phyloP scores from a whole-genome alignment of 2,329 filamentous ascomycete genomes.

The Myrmaecium sp. region DNA sequence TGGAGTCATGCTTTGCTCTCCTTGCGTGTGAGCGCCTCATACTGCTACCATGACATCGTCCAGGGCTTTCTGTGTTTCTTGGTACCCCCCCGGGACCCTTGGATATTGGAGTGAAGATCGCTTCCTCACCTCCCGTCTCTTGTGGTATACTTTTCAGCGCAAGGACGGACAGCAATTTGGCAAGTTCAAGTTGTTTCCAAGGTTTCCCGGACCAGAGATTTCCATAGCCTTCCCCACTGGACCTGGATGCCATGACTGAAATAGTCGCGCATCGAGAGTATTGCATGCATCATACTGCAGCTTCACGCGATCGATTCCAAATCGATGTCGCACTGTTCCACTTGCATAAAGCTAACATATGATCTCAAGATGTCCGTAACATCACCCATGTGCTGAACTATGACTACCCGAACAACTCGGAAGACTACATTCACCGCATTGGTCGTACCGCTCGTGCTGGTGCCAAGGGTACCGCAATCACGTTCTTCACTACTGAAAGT shows the following conservation, averaged over 20 bases:
- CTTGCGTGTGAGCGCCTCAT: constrained; percentile 61
- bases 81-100: constrained; percentile 79
- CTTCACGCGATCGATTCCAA: constrained; percentile 42
- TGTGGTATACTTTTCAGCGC: constrained; percentile 49
- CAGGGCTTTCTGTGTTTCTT: constrained; percentile 70
- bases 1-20: constrained; percentile 74
- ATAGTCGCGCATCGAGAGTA: constrained; percentile 37
- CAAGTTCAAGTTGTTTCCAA: constrained; percentile 60
- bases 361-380: constrained; percentile 93
- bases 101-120: constrained; percentile 59
- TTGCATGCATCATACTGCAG: constrained; percentile 36
- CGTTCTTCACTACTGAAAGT: constrained; percentile 99
- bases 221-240: constrained; percentile 31
- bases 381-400: constrained; percentile 99
- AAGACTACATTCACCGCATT: constrained; percentile 54
- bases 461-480: constrained; percentile 89
- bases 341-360: constrained; percentile 53
- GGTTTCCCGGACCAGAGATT: constrained; percentile 49
- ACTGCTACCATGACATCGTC: constrained; percentile 81
- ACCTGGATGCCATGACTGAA: constrained; percentile 26
- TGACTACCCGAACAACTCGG: constrained; percentile 92
- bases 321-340: constrained; percentile 31
- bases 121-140: constrained; percentile 65
- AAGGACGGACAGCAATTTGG: constrained; percentile 69
- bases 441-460: constrained; percentile 57